These are phyloP conservation scores for Sclerotinia borealis DNA, from an alignment of 2,329 filamentous ascomycete genomes.

Conservation along the genomic window DNA sequence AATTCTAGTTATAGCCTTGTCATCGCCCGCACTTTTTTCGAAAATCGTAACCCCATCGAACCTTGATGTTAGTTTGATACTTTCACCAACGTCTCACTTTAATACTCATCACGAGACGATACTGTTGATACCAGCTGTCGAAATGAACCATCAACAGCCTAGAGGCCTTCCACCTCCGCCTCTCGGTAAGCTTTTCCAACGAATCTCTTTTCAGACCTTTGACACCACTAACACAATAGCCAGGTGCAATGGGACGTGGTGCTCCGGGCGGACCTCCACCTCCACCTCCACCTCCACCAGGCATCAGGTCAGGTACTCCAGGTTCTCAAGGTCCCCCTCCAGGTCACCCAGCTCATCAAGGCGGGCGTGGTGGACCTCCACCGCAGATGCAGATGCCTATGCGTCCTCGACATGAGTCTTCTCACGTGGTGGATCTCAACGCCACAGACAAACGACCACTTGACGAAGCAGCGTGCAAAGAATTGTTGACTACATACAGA, in stretches of 20 bases:
- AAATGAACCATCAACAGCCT: not conserved
- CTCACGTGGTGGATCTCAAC: not conserved
- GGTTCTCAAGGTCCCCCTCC: not conserved
- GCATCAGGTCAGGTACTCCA: not conserved
- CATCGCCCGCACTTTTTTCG: not conserved
- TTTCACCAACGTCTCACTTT: not conserved
- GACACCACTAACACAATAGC: not conserved
- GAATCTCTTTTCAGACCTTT: not conserved
- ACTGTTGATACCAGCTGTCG: not conserved
- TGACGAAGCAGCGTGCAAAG: slow-evolving; percentile 4
- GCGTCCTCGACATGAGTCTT: slow-evolving; percentile 7
- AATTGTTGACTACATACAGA: slow-evolving; percentile 16
- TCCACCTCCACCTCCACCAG: not conserved
- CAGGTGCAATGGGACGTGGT: not conserved
- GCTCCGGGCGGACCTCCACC: not conserved
- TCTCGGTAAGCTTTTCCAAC: not conserved
- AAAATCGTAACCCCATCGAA: not conserved
- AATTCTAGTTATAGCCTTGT: slow-evolving; percentile 3
- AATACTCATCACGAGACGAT: not conserved
- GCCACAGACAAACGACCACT: not conserved
- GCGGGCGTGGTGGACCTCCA: not conserved
- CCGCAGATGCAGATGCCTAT: slow-evolving; percentile 10
- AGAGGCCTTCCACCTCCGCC: not conserved
- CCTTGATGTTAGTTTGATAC: not conserved
- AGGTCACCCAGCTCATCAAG: too few relatives aligned